Evolutionary conservation across 805 yeast species (phyloP).

Genomic region (Cyberlindnera japonica): DNA sequence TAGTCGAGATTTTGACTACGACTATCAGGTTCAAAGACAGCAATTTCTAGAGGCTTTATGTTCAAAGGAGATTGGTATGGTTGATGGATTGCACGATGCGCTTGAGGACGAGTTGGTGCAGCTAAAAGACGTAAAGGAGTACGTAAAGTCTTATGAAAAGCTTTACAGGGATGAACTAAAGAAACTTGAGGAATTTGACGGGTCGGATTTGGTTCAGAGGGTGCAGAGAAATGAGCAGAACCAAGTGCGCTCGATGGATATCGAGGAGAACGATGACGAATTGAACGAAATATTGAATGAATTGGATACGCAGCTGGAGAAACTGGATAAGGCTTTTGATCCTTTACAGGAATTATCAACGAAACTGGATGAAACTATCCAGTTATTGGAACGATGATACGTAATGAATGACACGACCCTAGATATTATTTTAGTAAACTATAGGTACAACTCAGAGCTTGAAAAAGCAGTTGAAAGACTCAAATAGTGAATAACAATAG

Average conservation of each 20-base stretch:
- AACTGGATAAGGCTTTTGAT: constrained; percentile 13
- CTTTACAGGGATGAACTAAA: constrained; percentile 13
- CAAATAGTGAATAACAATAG: no score
- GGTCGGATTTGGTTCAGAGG: constrained; percentile 3
- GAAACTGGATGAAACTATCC: constrained; percentile 11
- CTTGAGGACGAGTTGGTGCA: constrained; percentile 11
- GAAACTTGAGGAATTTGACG: constrained; percentile 11
- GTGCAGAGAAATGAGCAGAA: constrained; percentile 5
- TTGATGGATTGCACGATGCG: constrained; percentile 14
- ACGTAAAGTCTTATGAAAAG: constrained; percentile 13
- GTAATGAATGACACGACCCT: no score
- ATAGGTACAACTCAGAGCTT: no score
- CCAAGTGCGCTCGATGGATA: constrained; percentile 1
- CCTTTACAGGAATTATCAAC: constrained; percentile 11
- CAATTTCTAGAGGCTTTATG: constrained; percentile 15
- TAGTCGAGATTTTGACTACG: constrained; percentile 19
- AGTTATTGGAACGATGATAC: no score
- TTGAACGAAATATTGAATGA: constrained; percentile 12
- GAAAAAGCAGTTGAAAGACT: no score
- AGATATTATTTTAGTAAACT: no score
- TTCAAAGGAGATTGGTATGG: constrained; percentile 20
- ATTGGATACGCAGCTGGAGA: constrained; percentile 15
- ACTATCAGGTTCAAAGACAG: constrained; percentile 20
- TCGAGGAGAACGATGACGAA: constrained; percentile 8
- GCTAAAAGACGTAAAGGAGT: constrained; percentile 9